Evolutionary conservation across 805 yeast species (phyloP), one percentile per base, ranked within the genome.

Genomic region (Candida krabiensis): DNA sequence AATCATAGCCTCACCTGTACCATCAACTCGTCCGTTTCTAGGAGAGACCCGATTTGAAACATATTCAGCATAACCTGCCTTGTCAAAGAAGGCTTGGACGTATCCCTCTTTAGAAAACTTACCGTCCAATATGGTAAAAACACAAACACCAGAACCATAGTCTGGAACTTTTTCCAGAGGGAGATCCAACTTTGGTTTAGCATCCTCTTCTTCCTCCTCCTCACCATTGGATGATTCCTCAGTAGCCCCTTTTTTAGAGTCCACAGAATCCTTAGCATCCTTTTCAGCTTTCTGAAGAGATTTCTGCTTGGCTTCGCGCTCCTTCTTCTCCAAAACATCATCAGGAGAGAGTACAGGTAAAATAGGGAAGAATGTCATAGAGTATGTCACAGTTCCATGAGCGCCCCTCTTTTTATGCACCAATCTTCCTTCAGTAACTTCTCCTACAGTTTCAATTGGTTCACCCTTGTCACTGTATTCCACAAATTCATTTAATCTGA

Each of bases 291-390:
- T 65, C 11, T 21, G 7, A 21, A 11, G 9, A 22, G 59, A 33
- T 19, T 36, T 33, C 25, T 42, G 38, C 30, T 43, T 40, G 7
- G 35, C 28, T 9, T 59, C 38, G 56, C 63, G 30, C 55, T 66
- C 62, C 37, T 59, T 68, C 35, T 60, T 58, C 51, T 80, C 89
- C 41, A 67, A 70, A 28, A 77, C 67, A 48, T 88, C 96, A 38
- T 79, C 83, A 29, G 88, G 80, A 25, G 87, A 77, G 67, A 80
- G 70, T n/a, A 90, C 83, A 6, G 90, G 87, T 37, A 84, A 61
- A 9, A 83, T 65, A 22, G 99, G 99, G 65, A 79, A 90, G 70
- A 91, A 93, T 2, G 95, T 77, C 39, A 86, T 66, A 4, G 79
- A 71, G 61, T 87, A 93, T 4, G 78, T 73, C 23, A 93, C 69